A percentile compares a stretch with the other conserved stretches of the same genome.
Conservation (phyloP, 192 early-diverging fungal species). For the Funneliformis mosseae region DNA sequence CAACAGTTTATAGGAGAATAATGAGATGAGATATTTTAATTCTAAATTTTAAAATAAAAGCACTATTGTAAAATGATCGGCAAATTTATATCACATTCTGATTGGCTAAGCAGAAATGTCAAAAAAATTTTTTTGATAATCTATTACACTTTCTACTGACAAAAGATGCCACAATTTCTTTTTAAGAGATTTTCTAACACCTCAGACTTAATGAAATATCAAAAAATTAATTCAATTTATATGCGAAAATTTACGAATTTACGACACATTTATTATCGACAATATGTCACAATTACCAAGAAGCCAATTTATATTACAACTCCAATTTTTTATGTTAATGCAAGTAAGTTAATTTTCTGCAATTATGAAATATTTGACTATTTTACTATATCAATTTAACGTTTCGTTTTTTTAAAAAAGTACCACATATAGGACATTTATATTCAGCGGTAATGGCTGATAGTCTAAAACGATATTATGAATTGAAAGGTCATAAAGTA, state of each 20-base stretch:
- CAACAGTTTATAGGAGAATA: too few species aligned
- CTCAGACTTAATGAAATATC: background rate
- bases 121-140: too few species aligned
- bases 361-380: background rate
- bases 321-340: conserved; percentile 92
- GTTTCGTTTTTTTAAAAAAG: conserved; percentile 40
- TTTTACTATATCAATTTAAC: background rate
- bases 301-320: conserved; percentile 73
- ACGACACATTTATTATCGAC: background rate
- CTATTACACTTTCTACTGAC: too few species aligned
- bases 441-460: conserved; percentile 89
- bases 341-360: conserved; percentile 46
- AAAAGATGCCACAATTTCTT: too few species aligned
- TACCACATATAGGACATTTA: conserved; percentile 94
- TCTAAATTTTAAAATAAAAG: too few species aligned
- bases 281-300: background rate
- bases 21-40: too few species aligned
- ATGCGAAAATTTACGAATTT: background rate
- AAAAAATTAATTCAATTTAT: background rate
- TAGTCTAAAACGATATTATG: conserved; percentile 73
- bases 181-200: too few species aligned
- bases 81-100: too few species aligned
- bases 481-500: conserved; percentile 63
- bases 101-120: too few species aligned
- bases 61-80: too few species aligned